These are phyloP conservation scores for Pilobolus umbonatus DNA, from an alignment of 192 early-diverging fungal species.

Conservation along the genomic window DNA sequence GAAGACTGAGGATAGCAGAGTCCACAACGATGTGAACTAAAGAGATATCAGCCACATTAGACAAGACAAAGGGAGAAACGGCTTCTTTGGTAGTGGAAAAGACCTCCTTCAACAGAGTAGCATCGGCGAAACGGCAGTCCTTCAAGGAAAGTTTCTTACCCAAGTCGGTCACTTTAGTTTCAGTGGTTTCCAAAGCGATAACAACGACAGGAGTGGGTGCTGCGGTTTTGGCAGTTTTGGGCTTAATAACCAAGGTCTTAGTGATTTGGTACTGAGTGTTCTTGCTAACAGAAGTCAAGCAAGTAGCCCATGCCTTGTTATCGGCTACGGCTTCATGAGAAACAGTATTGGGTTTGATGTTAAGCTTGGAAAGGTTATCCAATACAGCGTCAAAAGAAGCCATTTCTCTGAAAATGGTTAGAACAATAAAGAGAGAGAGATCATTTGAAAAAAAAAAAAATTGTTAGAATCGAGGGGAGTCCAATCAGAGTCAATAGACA, in stretches of 20 bases:
- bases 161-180: slow-evolving; percentile 45
- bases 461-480: too few species aligned
- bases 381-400: slow-evolving; percentile 17
- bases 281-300: slow-evolving; percentile 29
- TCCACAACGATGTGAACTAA: slow-evolving; percentile 73
- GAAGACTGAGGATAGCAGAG: slow-evolving; percentile 50
- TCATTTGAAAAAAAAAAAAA: not conserved
- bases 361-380: slow-evolving; percentile 24
- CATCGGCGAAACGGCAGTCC: slow-evolving; percentile 70
- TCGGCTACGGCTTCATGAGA: slow-evolving; percentile 53
- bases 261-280: slow-evolving; percentile 39
- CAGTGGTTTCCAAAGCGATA: slow-evolving; percentile 52
- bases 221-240: slow-evolving; percentile 67
- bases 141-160: slow-evolving; percentile 54
- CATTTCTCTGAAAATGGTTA: slow-evolving; percentile 14
- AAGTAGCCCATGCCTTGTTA: slow-evolving; percentile 53
- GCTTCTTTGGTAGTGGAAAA: slow-evolving; percentile 48
- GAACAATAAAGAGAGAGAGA: not conserved
- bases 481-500: too few species aligned
- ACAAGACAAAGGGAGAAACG: slow-evolving; percentile 76
- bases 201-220: slow-evolving; percentile 58
- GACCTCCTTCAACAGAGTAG: slow-evolving; percentile 54
- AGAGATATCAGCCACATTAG: slow-evolving; percentile 54
- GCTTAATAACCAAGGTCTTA: slow-evolving; percentile 78
- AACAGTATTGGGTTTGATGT: slow-evolving; percentile 31